Evolutionary conservation across 2,329 filamentous ascomycete species (phyloP).

Genomic region (Nemania sp.): DNA sequence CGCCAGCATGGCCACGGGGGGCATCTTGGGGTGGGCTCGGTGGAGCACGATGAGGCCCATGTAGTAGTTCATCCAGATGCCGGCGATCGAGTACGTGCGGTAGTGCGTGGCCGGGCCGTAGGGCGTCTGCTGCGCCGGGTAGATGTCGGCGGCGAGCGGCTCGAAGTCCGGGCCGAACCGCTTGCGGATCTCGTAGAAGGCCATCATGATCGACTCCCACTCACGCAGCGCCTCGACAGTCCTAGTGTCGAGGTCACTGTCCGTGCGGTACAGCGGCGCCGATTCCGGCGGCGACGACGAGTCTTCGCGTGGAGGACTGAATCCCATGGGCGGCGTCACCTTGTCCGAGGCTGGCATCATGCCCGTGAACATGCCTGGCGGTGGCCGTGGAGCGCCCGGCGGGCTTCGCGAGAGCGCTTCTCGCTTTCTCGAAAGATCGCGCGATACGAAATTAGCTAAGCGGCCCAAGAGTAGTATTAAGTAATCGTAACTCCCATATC

Average conservation of each 20-base stretch:
- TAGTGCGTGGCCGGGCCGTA: slow-evolving; percentile 85
- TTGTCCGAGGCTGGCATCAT: slow-evolving; percentile 58
- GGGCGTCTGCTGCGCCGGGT: slow-evolving; percentile 65
- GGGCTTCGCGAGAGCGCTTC: slow-evolving; percentile 62
- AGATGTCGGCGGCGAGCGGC: slow-evolving; percentile 70
- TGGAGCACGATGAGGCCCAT: slow-evolving; percentile 83
- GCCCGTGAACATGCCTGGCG: slow-evolving; percentile 55
- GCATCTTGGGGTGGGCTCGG: slow-evolving; percentile 85
- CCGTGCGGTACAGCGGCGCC: slow-evolving; percentile 44
- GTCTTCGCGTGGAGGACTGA: slow-evolving; percentile 52
- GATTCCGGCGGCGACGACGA: slow-evolving; percentile 45
- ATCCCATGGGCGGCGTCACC: slow-evolving; percentile 56
- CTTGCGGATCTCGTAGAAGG: slow-evolving; percentile 68
- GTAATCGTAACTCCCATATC: slow-evolving; percentile 89
- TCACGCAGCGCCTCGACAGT: slow-evolving; percentile 74
- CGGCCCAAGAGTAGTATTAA: slow-evolving; percentile 80
- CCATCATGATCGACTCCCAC: slow-evolving; percentile 74
- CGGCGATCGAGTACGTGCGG: slow-evolving; percentile 82
- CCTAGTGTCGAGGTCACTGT: slow-evolving; percentile 63
- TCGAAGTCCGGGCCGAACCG: slow-evolving; percentile 76
- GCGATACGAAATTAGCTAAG: slow-evolving; percentile 74
- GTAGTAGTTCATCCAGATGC: slow-evolving; percentile 86
- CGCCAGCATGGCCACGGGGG: slow-evolving; percentile 84
- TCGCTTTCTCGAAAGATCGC: slow-evolving; percentile 78
- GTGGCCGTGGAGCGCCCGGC: slow-evolving; percentile 54